Percentiles rank a stretch among this genome's conserved stretches.
phyloP scores from a whole-genome alignment of 805 yeast species.

The Candida montana region DNA sequence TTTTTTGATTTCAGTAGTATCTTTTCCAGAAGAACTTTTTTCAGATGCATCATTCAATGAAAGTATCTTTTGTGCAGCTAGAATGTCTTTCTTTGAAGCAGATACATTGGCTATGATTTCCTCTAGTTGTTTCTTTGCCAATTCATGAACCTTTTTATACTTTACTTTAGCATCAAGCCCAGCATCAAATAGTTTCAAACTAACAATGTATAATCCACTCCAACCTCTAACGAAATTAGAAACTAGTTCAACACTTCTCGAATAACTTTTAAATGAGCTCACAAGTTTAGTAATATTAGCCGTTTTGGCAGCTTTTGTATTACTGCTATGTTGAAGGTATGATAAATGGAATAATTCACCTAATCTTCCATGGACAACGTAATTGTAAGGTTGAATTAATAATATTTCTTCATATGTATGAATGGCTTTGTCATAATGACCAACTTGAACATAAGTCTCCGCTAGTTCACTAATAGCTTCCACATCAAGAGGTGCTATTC shows the following conservation, averaged over 20 bases:
- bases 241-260: constrained; percentile 74
- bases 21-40: background rate
- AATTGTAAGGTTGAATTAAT: constrained; percentile 62
- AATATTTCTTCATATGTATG: constrained; percentile 67
- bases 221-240: constrained; percentile 67
- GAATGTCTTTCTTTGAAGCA: constrained; percentile 15
- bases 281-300: constrained; percentile 7
- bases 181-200: constrained; percentile 24
- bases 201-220: constrained; percentile 52
- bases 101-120: constrained; percentile 13
- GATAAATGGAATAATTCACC: constrained; percentile 44
- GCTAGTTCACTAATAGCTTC: constrained; percentile 77
- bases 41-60: background rate
- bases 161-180: constrained; percentile 7
- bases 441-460: constrained; percentile 51
- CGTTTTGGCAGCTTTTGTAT: background rate
- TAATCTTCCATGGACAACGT: constrained; percentile 55
- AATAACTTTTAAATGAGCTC: constrained; percentile 40
- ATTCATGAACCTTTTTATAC: constrained; percentile 5
- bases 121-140: constrained; percentile 13
- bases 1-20: background rate
- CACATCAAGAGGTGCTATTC: constrained; percentile 66
- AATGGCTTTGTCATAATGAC: constrained; percentile 63
- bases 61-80: constrained; percentile 16
- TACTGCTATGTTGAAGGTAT: constrained; percentile 8